A percentile compares a stretch with the other conserved stretches of the same genome.
Evolutionary conservation across 1,284 basidiomycete species (phyloP).

Genomic region (Rhodotorula mucilaginosa): DNA sequence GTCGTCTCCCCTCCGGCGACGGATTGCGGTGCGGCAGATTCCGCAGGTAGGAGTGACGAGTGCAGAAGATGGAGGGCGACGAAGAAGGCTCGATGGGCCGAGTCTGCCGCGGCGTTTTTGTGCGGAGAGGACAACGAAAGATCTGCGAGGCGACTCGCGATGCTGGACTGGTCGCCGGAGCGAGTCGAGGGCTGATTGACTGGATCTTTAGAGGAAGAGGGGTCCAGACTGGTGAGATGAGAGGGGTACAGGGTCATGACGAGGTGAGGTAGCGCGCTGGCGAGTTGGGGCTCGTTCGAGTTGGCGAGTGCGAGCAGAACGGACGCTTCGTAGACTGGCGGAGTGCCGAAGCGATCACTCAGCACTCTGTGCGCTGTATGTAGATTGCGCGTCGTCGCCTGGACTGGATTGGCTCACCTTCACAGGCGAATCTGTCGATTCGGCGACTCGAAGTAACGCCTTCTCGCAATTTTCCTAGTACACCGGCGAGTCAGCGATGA

Average conservation of each 20-base stretch:
- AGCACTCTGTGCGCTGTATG: background rate
- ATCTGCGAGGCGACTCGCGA: slow-evolving; percentile 5
- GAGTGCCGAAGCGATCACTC: too few relatives aligned
- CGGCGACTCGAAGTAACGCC: slow-evolving; percentile 30
- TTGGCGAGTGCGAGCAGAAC: slow-evolving; percentile 23
- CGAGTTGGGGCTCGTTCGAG: slow-evolving; percentile 30
- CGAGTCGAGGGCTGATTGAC: too few relatives aligned
- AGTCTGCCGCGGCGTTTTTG: background rate
- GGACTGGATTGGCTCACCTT: slow-evolving; percentile 16
- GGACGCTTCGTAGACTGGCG: slow-evolving; percentile 35
- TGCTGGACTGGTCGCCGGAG: background rate
- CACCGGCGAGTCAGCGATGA: too few relatives aligned
- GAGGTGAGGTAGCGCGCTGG: slow-evolving; percentile 30
- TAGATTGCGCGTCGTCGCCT: background rate
- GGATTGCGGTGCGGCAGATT: fast-evolving
- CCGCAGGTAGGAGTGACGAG: slow-evolving; percentile 18
- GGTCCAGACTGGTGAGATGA: background rate
- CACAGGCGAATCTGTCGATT: slow-evolving; percentile 25
- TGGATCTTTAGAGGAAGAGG: background rate
- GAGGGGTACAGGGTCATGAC: slow-evolving; percentile 23
- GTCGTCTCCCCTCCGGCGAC: background rate
- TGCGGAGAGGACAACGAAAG: background rate
- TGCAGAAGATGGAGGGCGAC: slow-evolving; percentile 25
- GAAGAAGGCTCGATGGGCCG: slow-evolving; percentile 12
- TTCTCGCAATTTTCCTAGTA: slow-evolving; percentile 36